Evolutionary conservation across 805 yeast genomes (phyloP).

Genomic region (Metschnikowia lunata): DNA sequence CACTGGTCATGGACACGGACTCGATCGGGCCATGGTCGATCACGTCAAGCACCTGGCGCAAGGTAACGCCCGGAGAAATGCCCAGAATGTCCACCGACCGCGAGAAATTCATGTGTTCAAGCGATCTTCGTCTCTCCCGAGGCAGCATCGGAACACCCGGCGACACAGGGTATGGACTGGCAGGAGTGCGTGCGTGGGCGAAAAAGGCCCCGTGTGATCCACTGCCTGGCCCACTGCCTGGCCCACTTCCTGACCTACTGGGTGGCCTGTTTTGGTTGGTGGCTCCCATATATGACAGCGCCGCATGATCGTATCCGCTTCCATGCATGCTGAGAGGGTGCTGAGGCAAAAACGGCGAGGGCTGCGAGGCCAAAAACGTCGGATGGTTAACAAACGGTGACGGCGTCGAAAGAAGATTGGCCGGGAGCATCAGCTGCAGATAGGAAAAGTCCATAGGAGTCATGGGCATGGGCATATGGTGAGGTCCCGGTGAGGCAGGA

Average conservation of each 20-base stretch:
- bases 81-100: conserved; percentile 34
- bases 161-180: too few relatives aligned
- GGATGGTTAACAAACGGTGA: conserved; percentile 53
- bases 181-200: too few relatives aligned
- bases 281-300: not conserved
- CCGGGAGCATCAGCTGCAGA: conserved; percentile 59
- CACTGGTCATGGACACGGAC: conserved; percentile 28
- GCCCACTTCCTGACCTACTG: not conserved
- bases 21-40: conserved; percentile 62
- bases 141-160: not conserved
- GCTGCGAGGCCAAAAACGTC: conserved; percentile 17
- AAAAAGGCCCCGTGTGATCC: too few relatives aligned
- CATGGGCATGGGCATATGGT: conserved; percentile 11
- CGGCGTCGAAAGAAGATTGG: conserved; percentile 45
- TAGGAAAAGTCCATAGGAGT: conserved; percentile 55
- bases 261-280: not conserved
- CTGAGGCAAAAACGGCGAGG: conserved; percentile 8
- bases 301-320: not conserved
- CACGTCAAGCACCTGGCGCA: conserved; percentile 37
- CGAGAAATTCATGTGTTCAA: conserved; percentile 35
- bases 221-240: not conserved
- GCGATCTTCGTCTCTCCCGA: not conserved
- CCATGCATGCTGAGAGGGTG: not conserved
- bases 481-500: conserved; percentile 4
- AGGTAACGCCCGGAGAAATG: conserved; percentile 21